Conservation (phyloP, 2,329 filamentous ascomycete species). For the Trichoderma arundinaceum region DNA sequence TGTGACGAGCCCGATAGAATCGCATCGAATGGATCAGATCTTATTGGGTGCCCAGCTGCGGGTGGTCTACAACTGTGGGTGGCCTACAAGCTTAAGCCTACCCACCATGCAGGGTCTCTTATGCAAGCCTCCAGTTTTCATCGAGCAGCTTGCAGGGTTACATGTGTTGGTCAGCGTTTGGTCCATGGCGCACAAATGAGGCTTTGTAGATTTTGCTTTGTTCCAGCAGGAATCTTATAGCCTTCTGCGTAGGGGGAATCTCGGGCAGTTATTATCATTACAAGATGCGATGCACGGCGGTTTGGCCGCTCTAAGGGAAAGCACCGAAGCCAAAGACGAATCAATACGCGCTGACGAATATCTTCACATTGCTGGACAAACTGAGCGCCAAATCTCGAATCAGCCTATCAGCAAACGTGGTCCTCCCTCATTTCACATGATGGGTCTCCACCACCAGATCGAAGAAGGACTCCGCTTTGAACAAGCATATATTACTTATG, state of each 20-base stretch:
- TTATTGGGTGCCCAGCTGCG: conserved; percentile 6
- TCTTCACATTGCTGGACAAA: neutral
- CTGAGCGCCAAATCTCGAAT: neutral
- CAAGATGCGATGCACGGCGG: neutral
- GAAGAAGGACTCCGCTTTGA: conserved; percentile 11
- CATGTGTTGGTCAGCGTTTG: conserved; percentile 27
- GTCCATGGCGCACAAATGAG: neutral
- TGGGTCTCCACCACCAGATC: conserved; percentile 10
- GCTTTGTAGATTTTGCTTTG: neutral
- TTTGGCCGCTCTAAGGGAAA: neutral
- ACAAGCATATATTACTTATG: conserved; percentile 8
- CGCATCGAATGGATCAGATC: neutral
- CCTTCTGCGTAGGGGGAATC: neutral
- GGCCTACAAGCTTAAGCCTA: neutral
- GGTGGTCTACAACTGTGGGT: conserved; percentile 10
- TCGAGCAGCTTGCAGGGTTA: conserved; percentile 17
- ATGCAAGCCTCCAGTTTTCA: conserved; percentile 12
- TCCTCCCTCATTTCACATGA: neutral
- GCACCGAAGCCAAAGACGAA: neutral
- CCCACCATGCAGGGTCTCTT: conserved; percentile 1
- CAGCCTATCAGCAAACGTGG: conserved; percentile 14
- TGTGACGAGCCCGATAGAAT: neutral
- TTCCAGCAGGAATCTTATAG: neutral
- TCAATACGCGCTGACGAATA: neutral
- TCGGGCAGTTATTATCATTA: conserved; percentile 3